A percentile compares a stretch with the other conserved stretches of the same genome.
Conservation (phyloP, 208 protist genomes). For the Leishmania major region DNA sequence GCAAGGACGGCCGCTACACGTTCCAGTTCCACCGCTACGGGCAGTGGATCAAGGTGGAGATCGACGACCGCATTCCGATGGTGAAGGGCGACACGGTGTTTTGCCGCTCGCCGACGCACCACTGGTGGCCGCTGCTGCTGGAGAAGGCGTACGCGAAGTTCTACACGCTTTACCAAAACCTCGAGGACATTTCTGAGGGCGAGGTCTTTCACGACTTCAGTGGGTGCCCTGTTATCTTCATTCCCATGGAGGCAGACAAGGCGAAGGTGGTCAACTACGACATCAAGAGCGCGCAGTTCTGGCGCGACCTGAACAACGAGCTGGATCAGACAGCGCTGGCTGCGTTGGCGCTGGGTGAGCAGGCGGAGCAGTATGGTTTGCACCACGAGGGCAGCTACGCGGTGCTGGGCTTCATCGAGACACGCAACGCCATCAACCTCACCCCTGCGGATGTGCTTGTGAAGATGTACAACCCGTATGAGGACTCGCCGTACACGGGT, state of each 20-base stretch:
- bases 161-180: slow-evolving; percentile 72
- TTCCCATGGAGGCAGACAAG: slow-evolving; percentile 46
- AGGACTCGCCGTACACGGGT: slow-evolving; percentile 55
- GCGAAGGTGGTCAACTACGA: slow-evolving; percentile 48
- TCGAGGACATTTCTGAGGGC: slow-evolving; percentile 48
- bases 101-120: slow-evolving; percentile 63
- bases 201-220: slow-evolving; percentile 72
- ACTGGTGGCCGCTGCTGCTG: slow-evolving; percentile 78
- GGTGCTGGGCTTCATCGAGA: slow-evolving; percentile 54
- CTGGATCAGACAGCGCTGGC: slow-evolving; percentile 46
- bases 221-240: slow-evolving; percentile 53
- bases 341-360: slow-evolving; percentile 48
- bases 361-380: slow-evolving; percentile 51
- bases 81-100: slow-evolving; percentile 63
- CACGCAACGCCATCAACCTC: slow-evolving; percentile 43
- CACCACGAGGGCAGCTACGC: slow-evolving; percentile 61
- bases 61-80: slow-evolving; percentile 63
- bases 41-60: slow-evolving; percentile 48
- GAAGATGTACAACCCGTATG: slow-evolving; percentile 78
- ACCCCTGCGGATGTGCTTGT: slow-evolving; percentile 59
- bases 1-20: slow-evolving; percentile 30
- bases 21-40: slow-evolving; percentile 14
- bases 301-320: slow-evolving; percentile 46
- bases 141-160: slow-evolving; percentile 86
- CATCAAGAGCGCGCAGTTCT: slow-evolving; percentile 65